Evolutionary conservation across 2,329 filamentous ascomycete genomes (phyloP), one percentile per base, ranked within the genome.

Genomic region (Fusarium torreyae): DNA sequence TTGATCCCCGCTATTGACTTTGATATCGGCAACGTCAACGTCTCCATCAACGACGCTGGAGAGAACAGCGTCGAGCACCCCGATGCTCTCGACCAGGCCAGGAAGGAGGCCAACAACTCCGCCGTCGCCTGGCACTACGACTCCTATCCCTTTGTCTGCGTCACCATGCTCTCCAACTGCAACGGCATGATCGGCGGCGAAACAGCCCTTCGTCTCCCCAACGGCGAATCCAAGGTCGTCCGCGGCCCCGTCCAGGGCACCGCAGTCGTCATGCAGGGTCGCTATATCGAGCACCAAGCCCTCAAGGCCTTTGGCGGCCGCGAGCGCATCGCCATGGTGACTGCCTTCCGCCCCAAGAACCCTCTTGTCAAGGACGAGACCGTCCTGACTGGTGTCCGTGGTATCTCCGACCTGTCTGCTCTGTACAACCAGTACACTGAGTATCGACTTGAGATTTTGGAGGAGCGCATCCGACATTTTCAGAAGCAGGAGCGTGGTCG

Each of bases 281-380:
- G 88, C 22, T 90, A 91, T 78, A 90, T 91, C 63, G 85, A 88
- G 68, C 89, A 91, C 74, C 84, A 88, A 69, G 89, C 88, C 3
- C 81, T 90, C 18, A 84, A 84, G 17, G 85, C 88, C 9, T 78
- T 87, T 4, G 87, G 88, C 18, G 82, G 82, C 15, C 83, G 83
- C n/a, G 89, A 91, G 76, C 86, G 89, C 38, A 90, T 91, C 77
- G 87, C 83, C 48, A 88, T 89, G 80, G 88, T 91, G 51, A 91
- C 89, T 0, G 89, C 86, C 7, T 91, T 90, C 80, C 84, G 89
- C 9, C 88, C 88, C 3, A 84, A 83, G 52, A 84, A 81, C 28
- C 81, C 87, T 3, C 78, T 79, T n/a, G 71, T 86, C 43, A 83
- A 82, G n/a, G 89, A 91, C 68, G 88, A 90, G 69, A 87, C 85